A percentile compares a stretch with the other conserved stretches of the same genome.
phyloP scores from a whole-genome alignment of 441 rosid species.

The Populus trichocarpa region DNA sequence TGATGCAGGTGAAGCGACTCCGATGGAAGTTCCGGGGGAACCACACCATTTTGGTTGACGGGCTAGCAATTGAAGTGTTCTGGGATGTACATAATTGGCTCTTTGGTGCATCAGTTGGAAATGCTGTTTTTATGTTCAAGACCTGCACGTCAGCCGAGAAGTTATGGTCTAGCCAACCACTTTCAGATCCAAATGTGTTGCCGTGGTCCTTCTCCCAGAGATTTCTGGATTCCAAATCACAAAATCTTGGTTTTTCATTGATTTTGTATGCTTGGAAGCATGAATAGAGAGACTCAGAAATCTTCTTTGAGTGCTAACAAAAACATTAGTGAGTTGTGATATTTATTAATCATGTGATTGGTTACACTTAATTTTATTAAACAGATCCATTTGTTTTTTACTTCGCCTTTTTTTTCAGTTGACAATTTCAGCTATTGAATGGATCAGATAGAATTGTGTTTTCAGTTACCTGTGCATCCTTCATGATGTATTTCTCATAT shows the following conservation, averaged over 20 bases:
- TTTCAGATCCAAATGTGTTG: slow-evolving; percentile 44
- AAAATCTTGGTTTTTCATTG: slow-evolving; percentile 65
- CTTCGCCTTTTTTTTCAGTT: neutral
- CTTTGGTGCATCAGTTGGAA: slow-evolving; percentile 53
- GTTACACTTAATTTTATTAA: neutral
- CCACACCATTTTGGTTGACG: slow-evolving; percentile 66
- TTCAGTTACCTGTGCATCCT: neutral
- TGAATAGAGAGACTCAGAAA: slow-evolving; percentile 48
- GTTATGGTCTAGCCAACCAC: slow-evolving; percentile 50
- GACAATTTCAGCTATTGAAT: neutral
- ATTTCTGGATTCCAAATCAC: slow-evolving; percentile 54
- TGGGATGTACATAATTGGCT: slow-evolving; percentile 95
- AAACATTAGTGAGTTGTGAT: neutral
- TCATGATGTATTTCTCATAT: neutral
- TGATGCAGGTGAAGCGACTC: slow-evolving; percentile 71
- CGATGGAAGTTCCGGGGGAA: slow-evolving; percentile 87
- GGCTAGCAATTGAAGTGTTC: slow-evolving; percentile 59
- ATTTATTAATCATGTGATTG: neutral
- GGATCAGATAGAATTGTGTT: neutral
- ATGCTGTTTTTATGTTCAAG: slow-evolving; percentile 87
- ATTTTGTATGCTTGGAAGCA: slow-evolving; percentile 82
- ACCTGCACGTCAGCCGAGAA: slow-evolving; percentile 60
- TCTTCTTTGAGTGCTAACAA: neutral
- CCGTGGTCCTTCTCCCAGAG: slow-evolving; percentile 65
- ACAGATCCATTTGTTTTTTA: neutral